Evolutionary conservation across 2,329 filamentous ascomycete genomes (phyloP).

Genomic region (Verticillium dahliae): DNA sequence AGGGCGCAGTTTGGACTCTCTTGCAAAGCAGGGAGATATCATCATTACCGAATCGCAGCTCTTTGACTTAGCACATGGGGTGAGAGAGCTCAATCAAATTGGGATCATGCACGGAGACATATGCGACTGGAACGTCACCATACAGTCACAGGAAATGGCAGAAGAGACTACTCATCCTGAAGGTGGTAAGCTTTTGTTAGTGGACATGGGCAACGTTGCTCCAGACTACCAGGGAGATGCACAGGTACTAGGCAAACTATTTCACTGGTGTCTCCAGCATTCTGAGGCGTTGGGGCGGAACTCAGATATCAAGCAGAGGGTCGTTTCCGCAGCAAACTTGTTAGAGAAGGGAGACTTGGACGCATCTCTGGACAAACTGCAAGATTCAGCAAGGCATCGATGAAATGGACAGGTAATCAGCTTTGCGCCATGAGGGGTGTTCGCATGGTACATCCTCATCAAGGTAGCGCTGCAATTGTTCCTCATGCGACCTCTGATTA

Average conservation of each 20-base stretch:
- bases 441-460: no score
- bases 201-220: slow-evolving; percentile 4
- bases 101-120: slow-evolving; percentile 4
- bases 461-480: no score
- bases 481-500: no score
- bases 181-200: background rate
- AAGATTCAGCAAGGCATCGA: background rate
- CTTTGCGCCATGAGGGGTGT: background rate
- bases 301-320: background rate
- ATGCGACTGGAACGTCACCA: slow-evolving; percentile 3
- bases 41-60: slow-evolving; percentile 2
- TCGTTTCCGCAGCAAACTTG: background rate
- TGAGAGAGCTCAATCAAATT: slow-evolving; percentile 1
- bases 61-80: background rate
- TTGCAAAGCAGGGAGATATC: background rate
- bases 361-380: background rate
- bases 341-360: background rate
- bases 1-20: slow-evolving; percentile 1
- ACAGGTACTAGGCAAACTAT: slow-evolving; percentile 1
- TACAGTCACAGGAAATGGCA: background rate
- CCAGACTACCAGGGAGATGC: slow-evolving; percentile 5
- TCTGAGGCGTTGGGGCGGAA: background rate
- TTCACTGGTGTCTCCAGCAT: slow-evolving; percentile 4
- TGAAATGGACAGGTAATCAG: background rate
- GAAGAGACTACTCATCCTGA: background rate